Evolutionary conservation across 176 grass and related monocot species (phyloP).

Genomic region (Thalia dealbata): DNA sequence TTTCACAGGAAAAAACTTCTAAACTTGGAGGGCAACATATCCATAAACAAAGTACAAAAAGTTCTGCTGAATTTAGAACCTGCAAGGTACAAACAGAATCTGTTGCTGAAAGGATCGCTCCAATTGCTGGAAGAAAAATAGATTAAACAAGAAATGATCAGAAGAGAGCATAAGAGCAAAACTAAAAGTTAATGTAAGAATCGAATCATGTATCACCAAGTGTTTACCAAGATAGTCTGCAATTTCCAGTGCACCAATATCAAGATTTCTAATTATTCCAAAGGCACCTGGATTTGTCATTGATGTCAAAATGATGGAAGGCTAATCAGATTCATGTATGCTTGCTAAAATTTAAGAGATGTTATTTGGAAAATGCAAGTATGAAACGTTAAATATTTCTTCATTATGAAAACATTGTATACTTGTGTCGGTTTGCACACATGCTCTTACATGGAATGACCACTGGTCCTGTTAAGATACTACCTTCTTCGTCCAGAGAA

Average conservation of each 20-base stretch:
- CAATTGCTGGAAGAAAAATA: slow-evolving; percentile 52
- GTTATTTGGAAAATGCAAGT: neutral
- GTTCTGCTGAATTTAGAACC: slow-evolving; percentile 35
- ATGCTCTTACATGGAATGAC: neutral
- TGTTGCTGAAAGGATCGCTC: slow-evolving; percentile 91
- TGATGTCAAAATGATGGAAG: slow-evolving; percentile 16
- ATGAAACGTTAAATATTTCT: neutral
- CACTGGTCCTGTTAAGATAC: neutral
- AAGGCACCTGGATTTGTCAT: slow-evolving; percentile 61
- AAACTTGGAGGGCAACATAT: neutral
- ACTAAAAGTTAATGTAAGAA: neutral
- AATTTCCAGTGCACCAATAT: slow-evolving; percentile 55
- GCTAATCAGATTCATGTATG: neutral
- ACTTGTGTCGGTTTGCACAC: neutral
- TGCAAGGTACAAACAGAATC: slow-evolving; percentile 99
- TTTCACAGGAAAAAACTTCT: neutral
- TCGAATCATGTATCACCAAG: neutral
- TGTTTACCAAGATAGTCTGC: slow-evolving; percentile 82
- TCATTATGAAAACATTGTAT: neutral
- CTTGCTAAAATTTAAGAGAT: neutral
- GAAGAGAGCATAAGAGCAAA: slow-evolving; percentile 5
- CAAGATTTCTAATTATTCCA: slow-evolving; percentile 60
- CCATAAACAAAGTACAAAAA: slow-evolving; percentile 4
- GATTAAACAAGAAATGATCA: slow-evolving; percentile 6
- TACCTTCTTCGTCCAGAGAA: neutral